Conservation (phyloP, 2,329 filamentous ascomycete species). For the Paramyrothecium sp. region DNA sequence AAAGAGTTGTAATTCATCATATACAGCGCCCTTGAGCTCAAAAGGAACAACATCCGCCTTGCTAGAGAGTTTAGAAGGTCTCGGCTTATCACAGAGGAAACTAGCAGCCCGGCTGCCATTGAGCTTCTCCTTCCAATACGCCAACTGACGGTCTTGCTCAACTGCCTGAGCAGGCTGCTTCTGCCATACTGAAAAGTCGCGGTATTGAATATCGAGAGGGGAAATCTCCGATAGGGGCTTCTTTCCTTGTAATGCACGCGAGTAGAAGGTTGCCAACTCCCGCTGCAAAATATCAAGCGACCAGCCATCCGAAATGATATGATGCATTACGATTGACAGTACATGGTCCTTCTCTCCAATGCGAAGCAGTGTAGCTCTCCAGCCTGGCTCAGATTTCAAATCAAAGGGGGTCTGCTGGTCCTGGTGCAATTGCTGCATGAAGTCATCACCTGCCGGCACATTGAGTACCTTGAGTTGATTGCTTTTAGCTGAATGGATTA, state of each 20-base stretch:
- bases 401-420: conserved; percentile 7
- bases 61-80: neutral
- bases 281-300: conserved; percentile 10
- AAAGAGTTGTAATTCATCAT: neutral
- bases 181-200: conserved; percentile 16
- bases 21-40: neutral
- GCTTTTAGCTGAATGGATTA: neutral
- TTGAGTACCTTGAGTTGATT: neutral
- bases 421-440: neutral
- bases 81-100: neutral
- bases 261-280: conserved; percentile 7
- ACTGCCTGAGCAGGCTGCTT: conserved; percentile 6
- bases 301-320: conserved; percentile 14
- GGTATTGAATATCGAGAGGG: conserved; percentile 16
- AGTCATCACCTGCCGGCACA: neutral
- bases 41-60: conserved; percentile 2
- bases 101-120: conserved; percentile 8
- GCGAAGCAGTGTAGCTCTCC: conserved; percentile 3
- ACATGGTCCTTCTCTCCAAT: conserved; percentile 7
- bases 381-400: conserved; percentile 7
- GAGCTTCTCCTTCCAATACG: conserved; percentile 14
- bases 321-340: conserved; percentile 13
- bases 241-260: neutral
- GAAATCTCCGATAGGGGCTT: conserved; percentile 6
- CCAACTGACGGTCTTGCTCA: conserved; percentile 10